Evolutionary conservation across 345 rosid genomes (phyloP).

Genomic region (Corchorus olitorius): DNA sequence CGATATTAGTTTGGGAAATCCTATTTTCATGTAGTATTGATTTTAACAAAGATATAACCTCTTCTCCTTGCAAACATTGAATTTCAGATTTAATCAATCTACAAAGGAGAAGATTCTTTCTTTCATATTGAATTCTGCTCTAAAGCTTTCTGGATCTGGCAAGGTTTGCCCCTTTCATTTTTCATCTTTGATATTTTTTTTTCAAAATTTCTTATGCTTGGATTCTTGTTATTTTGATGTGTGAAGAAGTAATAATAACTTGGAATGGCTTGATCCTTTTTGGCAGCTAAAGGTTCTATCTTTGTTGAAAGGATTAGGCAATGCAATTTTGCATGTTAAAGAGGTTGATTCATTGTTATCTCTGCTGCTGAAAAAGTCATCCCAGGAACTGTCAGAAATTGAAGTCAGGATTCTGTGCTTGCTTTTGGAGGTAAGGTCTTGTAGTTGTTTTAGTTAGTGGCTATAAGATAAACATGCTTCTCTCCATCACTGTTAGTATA

Average conservation of each 20-base stretch:
- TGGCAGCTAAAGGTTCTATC: slow-evolving; percentile 77
- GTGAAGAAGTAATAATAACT: not conserved
- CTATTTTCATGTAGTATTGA: not conserved
- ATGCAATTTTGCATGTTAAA: slow-evolving; percentile 47
- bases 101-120: slow-evolving; percentile 66
- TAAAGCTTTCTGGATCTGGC: slow-evolving; percentile 63
- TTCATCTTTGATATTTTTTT: not conserved
- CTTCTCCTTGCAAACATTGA: not conserved
- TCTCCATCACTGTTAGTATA: not conserved
- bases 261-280: slow-evolving; percentile 20
- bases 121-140: slow-evolving; percentile 53
- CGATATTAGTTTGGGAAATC: not conserved
- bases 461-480: slow-evolving; percentile 7
- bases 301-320: slow-evolving; percentile 77
- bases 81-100: slow-evolving; percentile 71
- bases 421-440: slow-evolving; percentile 71
- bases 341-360: slow-evolving; percentile 61
- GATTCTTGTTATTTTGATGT: not conserved
- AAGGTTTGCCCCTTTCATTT: slow-evolving; percentile 51
- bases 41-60: not conserved
- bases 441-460: slow-evolving; percentile 2
- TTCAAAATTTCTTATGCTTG: not conserved
- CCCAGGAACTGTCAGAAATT: slow-evolving; percentile 49
- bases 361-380: slow-evolving; percentile 49
- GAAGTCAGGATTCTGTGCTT: slow-evolving; percentile 76